Base-by-base conservation (phyloP, 1,284 basidiomycete genomes). In the Polyporus tsugae region DNA sequence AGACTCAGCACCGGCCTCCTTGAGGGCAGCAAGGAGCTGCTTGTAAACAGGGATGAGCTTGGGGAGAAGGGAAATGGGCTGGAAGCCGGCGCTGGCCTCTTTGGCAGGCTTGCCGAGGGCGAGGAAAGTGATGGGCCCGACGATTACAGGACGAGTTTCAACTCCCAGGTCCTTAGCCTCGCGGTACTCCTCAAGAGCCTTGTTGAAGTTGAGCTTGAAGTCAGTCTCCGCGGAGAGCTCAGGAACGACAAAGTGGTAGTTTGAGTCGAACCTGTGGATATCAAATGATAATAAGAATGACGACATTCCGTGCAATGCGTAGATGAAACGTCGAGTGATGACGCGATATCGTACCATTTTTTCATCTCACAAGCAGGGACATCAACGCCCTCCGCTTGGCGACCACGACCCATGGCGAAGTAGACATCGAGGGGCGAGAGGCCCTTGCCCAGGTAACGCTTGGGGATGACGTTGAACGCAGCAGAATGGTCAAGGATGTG, bases 191-290 rank as follows among this genome's bases (percentile, higher is more conserved):
- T 94, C 93, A 72, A 99, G 89, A 69, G 94, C 91, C 87, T 98
- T 98, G 92, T 98, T 98, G 85, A 92, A 92, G 85, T 93, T 90
- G 80, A 99, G 87, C 85, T 96, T 96, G 91, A 99, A 99, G 75
- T 97, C 91, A 69, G 94, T 95, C 78, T 88, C 86, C 71, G 96
- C 93, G 29, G 95, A 94, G 83, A 99, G 91, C 86, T 99, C 98
- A 71, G 97, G 97, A 73, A 99, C 97, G 83, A 99, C 96, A 80
- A 94, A 97, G 87, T 99, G 98, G 88, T 99, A 99, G 91, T 99
- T 99, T 67, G 97, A 98, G 86, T 99, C 97, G 83, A 99, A 99
- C 96, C 95, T 95, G 33, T 3, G 4, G 2, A 38, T 2, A 38
- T 62, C 44, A 29, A 1, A 41, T 58, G 7, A 41, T n/a, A 6